Base-by-base conservation (phyloP, 1,284 basidiomycete species). In the Papiliotrema laurentii region DNA sequence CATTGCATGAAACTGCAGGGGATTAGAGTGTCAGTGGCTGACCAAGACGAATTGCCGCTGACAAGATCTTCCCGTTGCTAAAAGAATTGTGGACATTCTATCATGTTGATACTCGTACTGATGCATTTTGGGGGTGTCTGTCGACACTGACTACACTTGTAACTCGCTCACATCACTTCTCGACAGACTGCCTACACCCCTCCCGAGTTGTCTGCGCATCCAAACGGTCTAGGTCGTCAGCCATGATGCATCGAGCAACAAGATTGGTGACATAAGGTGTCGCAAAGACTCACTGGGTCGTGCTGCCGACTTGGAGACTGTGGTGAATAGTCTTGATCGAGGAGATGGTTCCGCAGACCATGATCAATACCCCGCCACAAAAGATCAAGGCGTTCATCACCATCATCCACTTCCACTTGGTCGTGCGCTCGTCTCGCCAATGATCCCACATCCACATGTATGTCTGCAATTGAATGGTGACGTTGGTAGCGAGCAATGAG, bases 371-470 rank as follows among this genome's bases (percentile, higher is more conserved):
- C 9, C 61, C 58, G 36, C 61, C 24, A 25, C 59, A 22, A 36
- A 64, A 52, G 43, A 66, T 52, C 22, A 59, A 31, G n/a, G 55
- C 18, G 50, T 63, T 62, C 45, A 62, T 36, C 3, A 26, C 55
- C 40, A 53, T 46, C n/a, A 60, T 31, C 18, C 49, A 9, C 37
- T 42, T 53, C 51, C 51, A 63, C 16, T 31, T 36, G 19, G 51
- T 35, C 5, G 54, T 52, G 30, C 49, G 37, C 30, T 55, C 34
- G 3, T 19, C 13, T 37, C 51, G 41, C 59, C 54, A 56, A 51
- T 63, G 59, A 45, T 61, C 58, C 43, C 53, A 51, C 22, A 54
- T 47, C 51, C 50, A 66, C 64, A 66, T 66, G 51, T 45, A 54
- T 7, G 54, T 50, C 39, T 58, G 51, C 37, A 45, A 43, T 36